Evolutionary conservation across 345 rosid species (phyloP).

Genomic region (Eucalyptus polyanthemos): DNA sequence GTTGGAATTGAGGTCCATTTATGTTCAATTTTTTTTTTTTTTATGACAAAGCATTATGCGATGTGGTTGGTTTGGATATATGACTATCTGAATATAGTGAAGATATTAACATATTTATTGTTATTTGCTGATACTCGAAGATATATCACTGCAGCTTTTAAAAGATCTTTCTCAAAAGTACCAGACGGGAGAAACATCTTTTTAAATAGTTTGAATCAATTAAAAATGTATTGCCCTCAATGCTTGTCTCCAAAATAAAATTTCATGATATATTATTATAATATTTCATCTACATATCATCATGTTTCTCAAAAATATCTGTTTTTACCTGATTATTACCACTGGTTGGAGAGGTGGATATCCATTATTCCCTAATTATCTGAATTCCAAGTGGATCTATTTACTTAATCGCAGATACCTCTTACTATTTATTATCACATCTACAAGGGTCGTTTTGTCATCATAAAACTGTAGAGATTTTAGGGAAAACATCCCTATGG

Average conservation of each 20-base stretch:
- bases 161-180: neutral
- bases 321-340: neutral
- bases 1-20: neutral
- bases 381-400: neutral
- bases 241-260: neutral
- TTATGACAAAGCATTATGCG: neutral
- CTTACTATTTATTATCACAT: neutral
- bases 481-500: neutral
- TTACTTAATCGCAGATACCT: neutral
- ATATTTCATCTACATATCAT: neutral
- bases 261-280: neutral
- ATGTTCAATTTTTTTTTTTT: neutral
- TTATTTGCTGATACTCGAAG: neutral
- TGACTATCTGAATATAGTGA: neutral
- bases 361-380: neutral
- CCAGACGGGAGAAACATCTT: neutral
- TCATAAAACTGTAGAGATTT: neutral
- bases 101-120: neutral
- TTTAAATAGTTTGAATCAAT: neutral
- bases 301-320: neutral
- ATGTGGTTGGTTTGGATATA: neutral
- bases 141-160: neutral
- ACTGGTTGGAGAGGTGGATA: neutral
- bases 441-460: neutral
- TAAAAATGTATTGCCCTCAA: neutral